phyloP scores from a whole-genome alignment of 768 basidiomycete species.

The Mycena floridula region DNA sequence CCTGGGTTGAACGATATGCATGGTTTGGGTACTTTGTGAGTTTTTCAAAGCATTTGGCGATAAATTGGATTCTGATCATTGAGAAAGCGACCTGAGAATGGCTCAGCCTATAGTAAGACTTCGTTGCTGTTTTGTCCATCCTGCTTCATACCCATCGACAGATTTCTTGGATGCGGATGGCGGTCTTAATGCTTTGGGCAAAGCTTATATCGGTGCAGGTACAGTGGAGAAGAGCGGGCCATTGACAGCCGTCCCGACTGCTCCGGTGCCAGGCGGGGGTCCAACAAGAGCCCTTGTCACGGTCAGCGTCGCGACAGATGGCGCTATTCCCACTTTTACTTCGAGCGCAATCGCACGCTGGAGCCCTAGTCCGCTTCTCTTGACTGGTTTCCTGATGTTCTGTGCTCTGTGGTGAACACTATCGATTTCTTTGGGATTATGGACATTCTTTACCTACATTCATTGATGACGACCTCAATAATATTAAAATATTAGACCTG shows the following conservation, averaged over 20 bases:
- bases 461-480: too few relatives aligned
- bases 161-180: conserved; percentile 40
- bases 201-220: conserved; percentile 40
- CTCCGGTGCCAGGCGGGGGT: conserved; percentile 2
- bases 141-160: conserved; percentile 12
- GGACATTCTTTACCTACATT: too few relatives aligned
- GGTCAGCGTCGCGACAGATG: conserved; percentile 2
- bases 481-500: too few relatives aligned
- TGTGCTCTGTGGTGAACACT: too few relatives aligned
- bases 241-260: conserved; percentile 5
- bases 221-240: conserved; percentile 22
- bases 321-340: conserved; percentile 5
- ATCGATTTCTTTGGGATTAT: too few relatives aligned
- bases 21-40: conserved; percentile 55
- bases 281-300: conserved; percentile 2
- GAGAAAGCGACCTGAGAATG: conserved; percentile 37
- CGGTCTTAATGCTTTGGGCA: conserved; percentile 36
- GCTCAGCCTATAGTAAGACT: conserved; percentile 35
- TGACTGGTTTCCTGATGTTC: too few relatives aligned
- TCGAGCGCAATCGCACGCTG: background rate
- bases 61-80: too few relatives aligned
- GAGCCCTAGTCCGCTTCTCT: too few relatives aligned
- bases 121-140: background rate
- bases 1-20: conserved; percentile 56
- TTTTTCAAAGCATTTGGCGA: too few relatives aligned